phyloP scores from a whole-genome alignment of 495 filamentous ascomycete species.

The Podospora pseudocomata region DNA sequence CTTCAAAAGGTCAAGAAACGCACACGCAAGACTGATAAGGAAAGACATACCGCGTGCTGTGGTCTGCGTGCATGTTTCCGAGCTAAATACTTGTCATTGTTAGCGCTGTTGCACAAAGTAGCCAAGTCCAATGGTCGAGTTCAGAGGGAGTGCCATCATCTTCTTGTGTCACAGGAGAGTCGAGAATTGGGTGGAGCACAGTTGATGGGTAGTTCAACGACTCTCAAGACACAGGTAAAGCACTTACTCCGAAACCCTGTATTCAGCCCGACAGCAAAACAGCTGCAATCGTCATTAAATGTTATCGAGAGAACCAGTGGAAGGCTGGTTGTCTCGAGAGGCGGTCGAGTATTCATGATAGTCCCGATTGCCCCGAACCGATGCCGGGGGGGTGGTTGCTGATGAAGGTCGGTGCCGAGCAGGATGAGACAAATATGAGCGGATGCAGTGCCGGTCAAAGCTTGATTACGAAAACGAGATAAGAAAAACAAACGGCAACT shows the following conservation, averaged over 20 bases:
- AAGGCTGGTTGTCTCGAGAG: constrained; percentile 71
- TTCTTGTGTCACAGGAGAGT: background rate
- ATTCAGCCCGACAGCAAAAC: constrained; percentile 85
- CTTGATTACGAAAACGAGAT: background rate
- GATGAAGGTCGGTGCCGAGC: background rate
- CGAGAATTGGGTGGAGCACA: background rate
- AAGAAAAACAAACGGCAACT: background rate
- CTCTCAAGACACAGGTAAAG: constrained; percentile 4
- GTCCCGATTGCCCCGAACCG: background rate
- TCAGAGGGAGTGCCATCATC: background rate
- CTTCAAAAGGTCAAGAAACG: constrained; percentile 5
- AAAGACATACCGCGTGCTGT: constrained; percentile 44
- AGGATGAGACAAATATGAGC: constrained; percentile 5
- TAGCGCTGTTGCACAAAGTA: background rate
- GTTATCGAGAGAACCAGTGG: constrained; percentile 76
- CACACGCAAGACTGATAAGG: background rate
- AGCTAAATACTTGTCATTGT: constrained; percentile 60
- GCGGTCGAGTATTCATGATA: constrained; percentile 85
- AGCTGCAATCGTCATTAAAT: constrained; percentile 83
- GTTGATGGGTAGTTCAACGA: background rate
- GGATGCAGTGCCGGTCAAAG: background rate
- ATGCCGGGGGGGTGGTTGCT: background rate
- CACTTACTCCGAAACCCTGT: constrained; percentile 78
- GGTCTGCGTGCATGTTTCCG: constrained; percentile 71
- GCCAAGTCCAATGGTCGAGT: background rate